Percentiles rank a stretch among this genome's conserved stretches.
Conservation (phyloP, 805 yeast genomes). For the Yarrowia porcina region DNA sequence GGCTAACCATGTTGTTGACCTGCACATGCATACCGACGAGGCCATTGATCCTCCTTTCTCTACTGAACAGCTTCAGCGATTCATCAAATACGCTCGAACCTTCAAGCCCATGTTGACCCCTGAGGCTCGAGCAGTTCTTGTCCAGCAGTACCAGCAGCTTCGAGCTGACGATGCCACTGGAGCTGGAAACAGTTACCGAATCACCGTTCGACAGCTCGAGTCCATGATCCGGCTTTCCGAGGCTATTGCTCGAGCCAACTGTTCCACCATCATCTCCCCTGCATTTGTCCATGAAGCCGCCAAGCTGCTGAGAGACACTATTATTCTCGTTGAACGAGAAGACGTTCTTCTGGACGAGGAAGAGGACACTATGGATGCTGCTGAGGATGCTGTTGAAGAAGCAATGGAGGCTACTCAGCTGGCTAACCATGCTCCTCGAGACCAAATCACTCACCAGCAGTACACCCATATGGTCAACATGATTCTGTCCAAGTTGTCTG, state of each 20-base stretch:
- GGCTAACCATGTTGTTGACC: constrained; percentile 87
- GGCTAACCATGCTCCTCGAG: constrained; percentile 25
- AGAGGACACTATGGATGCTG: constrained; percentile 38
- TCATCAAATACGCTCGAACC: constrained; percentile 87
- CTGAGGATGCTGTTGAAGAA: constrained; percentile 30
- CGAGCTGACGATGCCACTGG: constrained; percentile 91
- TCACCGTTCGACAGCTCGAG: constrained; percentile 95
- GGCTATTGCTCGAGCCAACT: constrained; percentile 95
- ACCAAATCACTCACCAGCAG: constrained; percentile 76
- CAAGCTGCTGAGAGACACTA: constrained; percentile 82
- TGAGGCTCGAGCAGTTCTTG: constrained; percentile 74
- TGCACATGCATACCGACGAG: constrained; percentile 85
- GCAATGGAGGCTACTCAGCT: constrained; percentile 26
- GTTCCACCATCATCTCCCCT: constrained; percentile 82
- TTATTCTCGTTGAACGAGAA: constrained; percentile 89
- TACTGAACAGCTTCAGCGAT: constrained; percentile 82
- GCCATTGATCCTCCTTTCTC: constrained; percentile 88
- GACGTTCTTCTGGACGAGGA: constrained; percentile 85
- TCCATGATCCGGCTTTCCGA: constrained; percentile 89
- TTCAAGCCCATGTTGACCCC: constrained; percentile 85
- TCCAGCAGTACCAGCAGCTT: constrained; percentile 75
- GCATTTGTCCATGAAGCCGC: constrained; percentile 90
- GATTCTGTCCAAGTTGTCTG: constrained; percentile 46
- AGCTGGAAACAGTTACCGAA: constrained; percentile 75
- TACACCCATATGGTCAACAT: constrained; percentile 80